Evolutionary conservation across 257 asterid species (phyloP).

Genomic region (Catharanthus roseus): DNA sequence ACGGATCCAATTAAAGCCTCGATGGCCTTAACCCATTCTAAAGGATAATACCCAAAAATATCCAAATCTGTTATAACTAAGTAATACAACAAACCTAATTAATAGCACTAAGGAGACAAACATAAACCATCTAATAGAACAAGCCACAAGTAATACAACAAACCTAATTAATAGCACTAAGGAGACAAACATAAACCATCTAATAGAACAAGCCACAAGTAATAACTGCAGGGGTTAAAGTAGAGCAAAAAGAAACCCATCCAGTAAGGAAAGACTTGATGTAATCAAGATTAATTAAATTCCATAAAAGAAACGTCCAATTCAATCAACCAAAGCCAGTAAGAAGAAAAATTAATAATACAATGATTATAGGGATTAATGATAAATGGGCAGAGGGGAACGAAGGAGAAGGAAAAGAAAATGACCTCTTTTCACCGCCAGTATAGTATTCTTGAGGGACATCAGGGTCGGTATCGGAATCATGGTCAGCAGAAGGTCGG

Average conservation of each 20-base stretch:
- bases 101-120: too few species aligned
- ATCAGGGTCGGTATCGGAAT: constrained; percentile 70
- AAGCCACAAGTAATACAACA: not conserved
- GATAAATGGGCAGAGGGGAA: not conserved
- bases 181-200: not conserved
- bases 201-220: not conserved
- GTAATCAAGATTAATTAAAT: not conserved
- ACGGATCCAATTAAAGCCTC: not conserved
- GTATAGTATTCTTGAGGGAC: constrained; percentile 88
- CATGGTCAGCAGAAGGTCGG: constrained; percentile 66
- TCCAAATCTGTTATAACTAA: not conserved
- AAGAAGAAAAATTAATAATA: not conserved
- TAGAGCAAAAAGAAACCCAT: not conserved
- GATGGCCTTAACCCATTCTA: not conserved
- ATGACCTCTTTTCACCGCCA: constrained; percentile 95
- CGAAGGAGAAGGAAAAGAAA: constrained; percentile 8
- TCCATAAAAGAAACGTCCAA: not conserved
- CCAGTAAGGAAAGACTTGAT: not conserved
- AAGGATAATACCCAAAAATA: not conserved
- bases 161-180: too few species aligned
- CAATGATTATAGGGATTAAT: too few species aligned
- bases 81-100: not conserved
- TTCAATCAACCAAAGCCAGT: not conserved
- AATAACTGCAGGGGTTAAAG: not conserved
- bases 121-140: not conserved